Percentiles rank a stretch among this genome's conserved stretches.
Evolutionary conservation across 139 green algal genomes (phyloP).

Genomic region (Gonium pectorale): DNA sequence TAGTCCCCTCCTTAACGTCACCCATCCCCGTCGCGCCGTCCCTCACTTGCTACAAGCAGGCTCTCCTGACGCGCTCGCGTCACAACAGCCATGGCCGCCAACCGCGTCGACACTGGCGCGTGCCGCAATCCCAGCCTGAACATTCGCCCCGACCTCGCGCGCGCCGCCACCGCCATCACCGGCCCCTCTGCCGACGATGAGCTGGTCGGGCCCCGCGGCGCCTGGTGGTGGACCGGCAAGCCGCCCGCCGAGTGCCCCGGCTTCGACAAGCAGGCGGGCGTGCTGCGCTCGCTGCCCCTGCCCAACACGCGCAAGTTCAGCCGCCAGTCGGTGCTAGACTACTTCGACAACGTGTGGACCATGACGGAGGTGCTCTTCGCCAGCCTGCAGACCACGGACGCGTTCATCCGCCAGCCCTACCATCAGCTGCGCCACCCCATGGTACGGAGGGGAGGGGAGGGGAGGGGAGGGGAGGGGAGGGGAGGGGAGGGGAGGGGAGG

Average conservation of each 20-base stretch:
- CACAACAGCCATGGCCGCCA: neutral
- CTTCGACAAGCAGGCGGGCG: constrained; percentile 56
- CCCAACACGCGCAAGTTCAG: constrained; percentile 65
- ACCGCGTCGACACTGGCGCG: constrained; percentile 29
- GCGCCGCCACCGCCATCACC: constrained; percentile 36
- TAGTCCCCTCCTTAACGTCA: too few relatives aligned
- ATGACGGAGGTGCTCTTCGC: constrained; percentile 72
- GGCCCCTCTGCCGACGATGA: constrained; percentile 45
- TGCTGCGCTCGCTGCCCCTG: constrained; percentile 70
- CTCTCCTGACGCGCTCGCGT: too few relatives aligned
- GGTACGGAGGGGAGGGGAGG: too few relatives aligned
- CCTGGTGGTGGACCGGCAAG: constrained; percentile 70
- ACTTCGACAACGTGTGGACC: constrained; percentile 86
- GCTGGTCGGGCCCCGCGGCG: constrained; percentile 52
- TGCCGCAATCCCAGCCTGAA: constrained; percentile 63
- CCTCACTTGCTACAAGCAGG: too few relatives aligned
- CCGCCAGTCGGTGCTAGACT: constrained; percentile 75
- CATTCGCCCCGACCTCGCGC: constrained; percentile 44
- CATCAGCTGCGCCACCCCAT: constrained; percentile 89
- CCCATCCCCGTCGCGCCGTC: too few relatives aligned
- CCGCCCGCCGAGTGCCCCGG: constrained; percentile 51
- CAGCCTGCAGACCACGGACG: constrained; percentile 67
- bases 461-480: too few relatives aligned
- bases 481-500: too few relatives aligned
- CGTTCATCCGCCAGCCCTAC: constrained; percentile 81